Percentiles rank a stretch among this genome's conserved stretches.
phyloP scores from a whole-genome alignment of 345 rosid species.

The Euphorbia tirucalli region DNA sequence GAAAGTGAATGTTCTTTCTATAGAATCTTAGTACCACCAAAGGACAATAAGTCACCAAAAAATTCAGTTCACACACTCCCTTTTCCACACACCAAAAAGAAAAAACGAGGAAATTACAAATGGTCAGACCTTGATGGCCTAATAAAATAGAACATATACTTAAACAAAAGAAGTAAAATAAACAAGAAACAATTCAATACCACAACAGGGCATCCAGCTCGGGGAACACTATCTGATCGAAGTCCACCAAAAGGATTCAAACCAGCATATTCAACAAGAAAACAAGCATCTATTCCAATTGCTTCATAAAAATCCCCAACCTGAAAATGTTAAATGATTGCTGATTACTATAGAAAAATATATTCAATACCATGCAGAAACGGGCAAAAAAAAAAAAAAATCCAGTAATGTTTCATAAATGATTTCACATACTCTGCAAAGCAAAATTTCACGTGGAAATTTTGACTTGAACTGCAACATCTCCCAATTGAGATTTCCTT shows the following conservation, averaged over 20 bases:
- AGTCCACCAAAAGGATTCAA: slow-evolving; percentile 93
- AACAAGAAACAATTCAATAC: slow-evolving; percentile 37
- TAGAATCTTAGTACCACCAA: neutral
- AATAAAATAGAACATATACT: neutral
- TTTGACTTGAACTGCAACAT: slow-evolving; percentile 90
- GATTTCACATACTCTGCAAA: slow-evolving; percentile 71
- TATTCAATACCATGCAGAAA: neutral
- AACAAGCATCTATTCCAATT: slow-evolving; percentile 92
- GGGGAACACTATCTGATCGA: slow-evolving; percentile 81
- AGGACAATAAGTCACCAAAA: neutral
- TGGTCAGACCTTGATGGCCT: neutral
- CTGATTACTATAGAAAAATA: neutral
- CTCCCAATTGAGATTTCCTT: slow-evolving; percentile 86
- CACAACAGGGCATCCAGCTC: slow-evolving; percentile 97
- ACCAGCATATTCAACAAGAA: slow-evolving; percentile 96
- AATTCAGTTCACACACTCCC: neutral
- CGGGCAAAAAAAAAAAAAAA: neutral
- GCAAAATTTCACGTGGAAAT: slow-evolving; percentile 93
- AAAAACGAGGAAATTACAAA: neutral
- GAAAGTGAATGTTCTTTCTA: neutral
- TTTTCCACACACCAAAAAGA: too few relatives aligned
- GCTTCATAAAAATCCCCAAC: slow-evolving; percentile 98
- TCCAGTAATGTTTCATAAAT: neutral
- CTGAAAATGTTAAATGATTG: slow-evolving; percentile 34
- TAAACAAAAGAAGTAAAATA: neutral